A percentile compares a stretch with the other conserved stretches of the same genome.
Conservation (phyloP, 1,139 yeast genomes). For the Geotrichum siamense region DNA sequence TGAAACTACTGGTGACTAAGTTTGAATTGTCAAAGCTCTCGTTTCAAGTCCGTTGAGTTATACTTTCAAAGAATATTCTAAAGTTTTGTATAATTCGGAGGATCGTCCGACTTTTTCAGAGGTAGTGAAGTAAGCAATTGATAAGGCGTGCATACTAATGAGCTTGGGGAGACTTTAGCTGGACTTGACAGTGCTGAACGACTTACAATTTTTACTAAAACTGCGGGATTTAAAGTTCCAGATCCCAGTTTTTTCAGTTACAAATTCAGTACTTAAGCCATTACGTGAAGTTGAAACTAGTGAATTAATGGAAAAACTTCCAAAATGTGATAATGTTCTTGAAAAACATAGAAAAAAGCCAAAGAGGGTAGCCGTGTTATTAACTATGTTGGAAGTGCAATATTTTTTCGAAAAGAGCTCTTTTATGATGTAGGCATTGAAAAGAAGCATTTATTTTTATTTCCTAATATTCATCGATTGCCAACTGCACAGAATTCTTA, state of each 20-base stretch:
- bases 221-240: conserved; percentile 76
- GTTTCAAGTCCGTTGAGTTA: conserved; percentile 95
- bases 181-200: conserved; percentile 98
- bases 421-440: conserved; percentile 80
- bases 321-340: conserved; percentile 72
- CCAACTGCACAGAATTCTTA: conserved; percentile 86
- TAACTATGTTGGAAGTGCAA: conserved; percentile 89
- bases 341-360: conserved; percentile 76
- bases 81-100: too few species aligned
- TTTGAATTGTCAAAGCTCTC: conserved; percentile 84
- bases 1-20: too few species aligned
- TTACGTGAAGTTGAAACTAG: conserved; percentile 68
- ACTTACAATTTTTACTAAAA: conserved; percentile 89
- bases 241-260: conserved; percentile 89
- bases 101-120: conserved; percentile 60
- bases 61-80: conserved; percentile 87
- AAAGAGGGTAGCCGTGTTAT: conserved; percentile 73
- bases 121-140: conserved; percentile 78
- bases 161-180: conserved; percentile 96
- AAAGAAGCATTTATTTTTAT: conserved; percentile 40
- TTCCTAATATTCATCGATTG: not conserved
- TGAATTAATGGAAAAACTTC: conserved; percentile 66
- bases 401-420: conserved; percentile 46
- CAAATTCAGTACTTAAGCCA: conserved; percentile 81
- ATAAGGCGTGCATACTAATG: conserved; percentile 97